A percentile compares a stretch with the other conserved stretches of the same genome.
Evolutionary conservation across 345 rosid species (phyloP).

Genomic region (Gossypium rotundifolium): DNA sequence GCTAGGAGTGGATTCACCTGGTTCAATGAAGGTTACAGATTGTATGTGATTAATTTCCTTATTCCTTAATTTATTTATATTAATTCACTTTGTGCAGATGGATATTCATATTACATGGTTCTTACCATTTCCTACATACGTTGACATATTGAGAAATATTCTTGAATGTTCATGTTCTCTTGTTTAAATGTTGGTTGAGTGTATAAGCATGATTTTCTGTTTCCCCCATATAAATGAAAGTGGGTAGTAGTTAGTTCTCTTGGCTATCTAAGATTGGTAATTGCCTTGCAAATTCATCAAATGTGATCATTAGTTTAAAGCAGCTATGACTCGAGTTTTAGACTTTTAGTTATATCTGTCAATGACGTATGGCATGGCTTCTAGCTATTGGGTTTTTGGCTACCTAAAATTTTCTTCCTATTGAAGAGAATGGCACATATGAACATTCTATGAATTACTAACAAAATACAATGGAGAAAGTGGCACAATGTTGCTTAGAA

Average conservation of each 20-base stretch:
- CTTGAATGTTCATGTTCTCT: neutral
- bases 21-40: slow-evolving; percentile 85
- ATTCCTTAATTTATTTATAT: neutral
- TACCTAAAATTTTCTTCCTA: neutral
- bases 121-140: neutral
- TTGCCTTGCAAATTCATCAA: neutral
- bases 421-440: neutral
- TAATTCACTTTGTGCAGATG: neutral
- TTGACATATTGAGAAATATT: neutral
- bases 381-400: neutral
- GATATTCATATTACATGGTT: neutral
- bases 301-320: neutral
- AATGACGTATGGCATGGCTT: neutral
- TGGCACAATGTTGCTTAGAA: neutral
- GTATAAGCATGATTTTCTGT: neutral
- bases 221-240: neutral
- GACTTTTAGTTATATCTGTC: neutral
- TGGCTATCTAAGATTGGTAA: neutral
- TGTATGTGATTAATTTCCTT: slow-evolving; percentile 43
- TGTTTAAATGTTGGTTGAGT: neutral
- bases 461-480: neutral
- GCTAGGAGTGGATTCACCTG: slow-evolving; percentile 83
- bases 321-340: neutral
- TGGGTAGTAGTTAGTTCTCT: neutral
- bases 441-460: neutral